phyloP scores from a whole-genome alignment of 352 stramenopile genomes.

The Pythium dissotocum region DNA sequence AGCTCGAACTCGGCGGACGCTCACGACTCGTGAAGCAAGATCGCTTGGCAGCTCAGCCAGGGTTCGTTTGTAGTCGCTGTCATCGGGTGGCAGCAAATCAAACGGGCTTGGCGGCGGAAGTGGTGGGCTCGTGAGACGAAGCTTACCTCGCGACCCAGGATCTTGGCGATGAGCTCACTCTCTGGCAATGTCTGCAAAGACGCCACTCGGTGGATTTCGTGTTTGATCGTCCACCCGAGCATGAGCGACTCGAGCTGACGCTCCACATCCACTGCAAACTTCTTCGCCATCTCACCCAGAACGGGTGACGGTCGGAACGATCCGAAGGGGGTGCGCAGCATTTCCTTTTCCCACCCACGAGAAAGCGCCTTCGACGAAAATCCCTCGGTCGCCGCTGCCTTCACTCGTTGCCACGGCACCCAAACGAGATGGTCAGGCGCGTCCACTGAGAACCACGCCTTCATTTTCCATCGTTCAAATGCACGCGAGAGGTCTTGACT shows the following conservation, averaged over 20 bases:
- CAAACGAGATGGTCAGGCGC: constrained; percentile 24
- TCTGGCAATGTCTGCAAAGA: background rate
- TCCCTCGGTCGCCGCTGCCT: background rate
- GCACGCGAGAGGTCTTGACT: background rate
- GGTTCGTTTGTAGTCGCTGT: constrained; percentile 4
- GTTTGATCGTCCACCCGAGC: constrained; percentile 6
- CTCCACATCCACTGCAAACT: background rate
- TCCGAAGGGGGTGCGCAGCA: constrained; percentile 3
- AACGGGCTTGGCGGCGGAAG: constrained; percentile 10
- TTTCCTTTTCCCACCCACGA: background rate
- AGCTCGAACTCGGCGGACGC: constrained; percentile 6
- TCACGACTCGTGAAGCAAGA: constrained; percentile 4
- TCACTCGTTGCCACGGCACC: constrained; percentile 21
- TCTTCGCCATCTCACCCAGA: background rate
- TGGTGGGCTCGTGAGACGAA: constrained; percentile 12
- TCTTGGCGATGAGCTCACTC: background rate
- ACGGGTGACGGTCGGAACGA: background rate
- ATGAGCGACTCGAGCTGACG: background rate
- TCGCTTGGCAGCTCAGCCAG: background rate
- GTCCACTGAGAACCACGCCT: background rate
- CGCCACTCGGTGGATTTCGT: constrained; percentile 5
- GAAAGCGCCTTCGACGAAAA: background rate
- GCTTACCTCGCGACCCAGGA: constrained; percentile 13
- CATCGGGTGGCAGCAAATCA: background rate
- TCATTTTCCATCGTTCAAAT: constrained; percentile 5